Evolutionary conservation across 164 flowering plant species (phyloP).

Genomic region (Protea cynaroides): DNA sequence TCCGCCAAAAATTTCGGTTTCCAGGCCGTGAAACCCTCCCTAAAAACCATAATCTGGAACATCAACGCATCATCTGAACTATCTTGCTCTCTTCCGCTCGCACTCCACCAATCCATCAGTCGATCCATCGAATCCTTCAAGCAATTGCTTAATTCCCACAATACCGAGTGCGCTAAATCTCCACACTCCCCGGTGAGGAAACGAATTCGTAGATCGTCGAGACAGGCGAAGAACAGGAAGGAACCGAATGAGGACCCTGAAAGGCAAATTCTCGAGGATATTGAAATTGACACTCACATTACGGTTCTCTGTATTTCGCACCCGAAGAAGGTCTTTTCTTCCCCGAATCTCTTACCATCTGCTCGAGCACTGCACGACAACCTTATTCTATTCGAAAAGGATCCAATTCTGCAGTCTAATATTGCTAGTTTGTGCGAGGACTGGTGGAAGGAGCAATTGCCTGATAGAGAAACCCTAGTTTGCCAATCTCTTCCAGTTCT

Average conservation of each 20-base stretch:
- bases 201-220: conserved; percentile 50
- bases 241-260: conserved; percentile 7
- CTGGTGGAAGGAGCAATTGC: conserved; percentile 80
- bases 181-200: conserved; percentile 61
- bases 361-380: conserved; percentile 62
- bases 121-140: conserved; percentile 39
- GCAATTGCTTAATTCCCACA: conserved; percentile 13
- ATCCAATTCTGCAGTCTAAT: conserved; percentile 41
- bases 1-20: conserved; percentile 33
- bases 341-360: conserved; percentile 40
- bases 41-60: conserved; percentile 59
- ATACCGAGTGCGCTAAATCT: conserved; percentile 10
- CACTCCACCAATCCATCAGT: conserved; percentile 50
- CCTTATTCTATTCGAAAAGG: conserved; percentile 60
- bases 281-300: conserved; percentile 45
- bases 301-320: conserved; percentile 47
- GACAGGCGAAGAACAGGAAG: conserved; percentile 15
- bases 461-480: conserved; percentile 63
- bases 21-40: conserved; percentile 44
- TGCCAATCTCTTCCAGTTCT: conserved; percentile 72
- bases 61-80: conserved; percentile 42
- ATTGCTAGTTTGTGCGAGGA: conserved; percentile 67
- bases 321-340: conserved; percentile 42
- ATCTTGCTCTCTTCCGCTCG: conserved; percentile 50
- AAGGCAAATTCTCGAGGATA: conserved; percentile 19